Evolutionary conservation across 2,329 filamentous ascomycete species (phyloP), one percentile per base, ranked within the genome.

Genomic region (Trichoderma pleuroti): DNA sequence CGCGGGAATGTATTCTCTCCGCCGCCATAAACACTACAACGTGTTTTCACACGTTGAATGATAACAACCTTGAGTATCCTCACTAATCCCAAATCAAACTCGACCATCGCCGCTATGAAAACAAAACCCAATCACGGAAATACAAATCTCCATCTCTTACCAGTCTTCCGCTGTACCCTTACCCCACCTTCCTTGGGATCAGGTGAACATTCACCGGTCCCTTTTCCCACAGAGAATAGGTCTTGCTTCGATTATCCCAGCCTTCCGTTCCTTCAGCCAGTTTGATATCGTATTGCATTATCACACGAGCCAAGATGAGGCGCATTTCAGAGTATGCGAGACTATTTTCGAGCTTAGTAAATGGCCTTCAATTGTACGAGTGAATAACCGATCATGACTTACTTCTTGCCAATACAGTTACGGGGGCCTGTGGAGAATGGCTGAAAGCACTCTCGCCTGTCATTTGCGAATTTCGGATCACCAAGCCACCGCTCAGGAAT

Each of bases 401-500:
- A 81, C 80, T 77, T 78, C 72, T 74, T 76, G 5, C 79, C 79
- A 34, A 80, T 72, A 61, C 78, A 81, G 39, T 77, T 75, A 5
- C 79, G 73, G 1, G 78, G 76, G 1, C 79, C 78, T 24, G 74
- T 11, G 0, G 72, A 73, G 54, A 81, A 81, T 5, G 79, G 78
- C 64, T 78, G 76, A 1, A 79, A 62, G 0, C 72, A 73, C 5
- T 76, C 73, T 9, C 69, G 73, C 16, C 73, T 70, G 66, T 80
- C 78, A 24, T 70, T 70, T 2, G 60, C 73, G 32, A 74, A 78
- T 21, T 59, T 68, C 1, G 66, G 60, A 16, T 76, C 74, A 14
- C 74, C 75, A 0, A 79, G 68, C 75, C 81, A 84, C 5, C 82
- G 75, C 70, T 83, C 81, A 0, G 82, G 83, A 14, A 76, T 71